Conservation (phyloP, 768 basidiomycete species). For the Rubroboletus pulcherrimus region DNA sequence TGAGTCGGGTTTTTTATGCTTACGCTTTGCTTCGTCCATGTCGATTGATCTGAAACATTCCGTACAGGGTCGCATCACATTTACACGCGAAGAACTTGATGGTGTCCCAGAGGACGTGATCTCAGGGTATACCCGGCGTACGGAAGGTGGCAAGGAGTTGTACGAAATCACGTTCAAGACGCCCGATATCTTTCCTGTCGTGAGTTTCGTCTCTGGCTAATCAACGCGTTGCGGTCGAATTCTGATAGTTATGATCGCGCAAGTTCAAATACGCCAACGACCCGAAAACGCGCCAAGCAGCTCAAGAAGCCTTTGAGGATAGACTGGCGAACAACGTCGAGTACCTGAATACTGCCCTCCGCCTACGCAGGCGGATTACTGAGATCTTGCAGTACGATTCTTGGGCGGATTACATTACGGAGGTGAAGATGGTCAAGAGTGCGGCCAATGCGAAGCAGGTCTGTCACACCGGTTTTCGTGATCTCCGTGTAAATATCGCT, state of each 20-base stretch:
- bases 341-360: conserved; percentile 62
- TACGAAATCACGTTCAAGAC: conserved; percentile 80
- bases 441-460: conserved; percentile 59
- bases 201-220: conserved; percentile 29
- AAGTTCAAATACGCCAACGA: conserved; percentile 80
- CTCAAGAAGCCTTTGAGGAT: conserved; percentile 64
- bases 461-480: conserved; percentile 7
- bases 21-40: no score
- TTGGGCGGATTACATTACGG: conserved; percentile 83
- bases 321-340: conserved; percentile 68
- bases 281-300: conserved; percentile 63
- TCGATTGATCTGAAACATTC: conserved; percentile 3
- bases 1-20: conserved; percentile 26
- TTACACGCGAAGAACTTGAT: conserved; percentile 70
- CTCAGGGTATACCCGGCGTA: conserved; percentile 69
- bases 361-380: conserved; percentile 67
- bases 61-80: conserved; percentile 53
- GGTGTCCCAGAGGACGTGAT: conserved; percentile 80
- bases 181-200: conserved; percentile 76
- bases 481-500: background rate
- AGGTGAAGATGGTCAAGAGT: conserved; percentile 82
- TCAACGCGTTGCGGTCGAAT: background rate
- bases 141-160: conserved; percentile 52
- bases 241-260: background rate
- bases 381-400: conserved; percentile 67